Conservation (phyloP, 1,284 basidiomycete species). For the Puccinia horiana region DNA sequence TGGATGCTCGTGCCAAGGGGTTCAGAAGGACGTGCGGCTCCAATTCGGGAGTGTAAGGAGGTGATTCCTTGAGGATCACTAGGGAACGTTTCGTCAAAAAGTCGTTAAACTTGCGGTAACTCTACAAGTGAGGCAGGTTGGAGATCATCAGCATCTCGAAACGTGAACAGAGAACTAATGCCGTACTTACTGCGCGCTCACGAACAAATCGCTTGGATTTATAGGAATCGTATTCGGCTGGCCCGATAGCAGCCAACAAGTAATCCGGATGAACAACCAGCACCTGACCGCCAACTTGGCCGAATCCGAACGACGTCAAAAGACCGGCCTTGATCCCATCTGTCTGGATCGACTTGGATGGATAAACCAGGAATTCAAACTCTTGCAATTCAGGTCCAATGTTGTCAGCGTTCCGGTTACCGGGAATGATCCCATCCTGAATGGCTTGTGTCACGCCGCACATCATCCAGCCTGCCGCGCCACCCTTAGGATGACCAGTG, state of each 20-base stretch:
- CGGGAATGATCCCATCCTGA: constrained; percentile 84
- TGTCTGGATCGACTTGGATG: constrained; percentile 89
- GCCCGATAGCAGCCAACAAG: constrained; percentile 78
- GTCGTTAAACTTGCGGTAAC: constrained; percentile 77
- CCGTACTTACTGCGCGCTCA: constrained; percentile 76
- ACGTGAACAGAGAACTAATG: constrained; percentile 64
- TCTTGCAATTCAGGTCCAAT: constrained; percentile 88
- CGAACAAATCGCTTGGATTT: constrained; percentile 70
- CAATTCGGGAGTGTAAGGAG: constrained; percentile 84
- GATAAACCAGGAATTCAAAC: constrained; percentile 91
- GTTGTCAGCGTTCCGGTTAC: constrained; percentile 88
- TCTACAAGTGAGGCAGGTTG: constrained; percentile 32
- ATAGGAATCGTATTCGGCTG: constrained; percentile 74
- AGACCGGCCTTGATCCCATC: constrained; percentile 86
- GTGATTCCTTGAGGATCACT: constrained; percentile 91
- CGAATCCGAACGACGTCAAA: constrained; percentile 77
- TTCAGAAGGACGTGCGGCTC: constrained; percentile 88
- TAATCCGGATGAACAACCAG: constrained; percentile 88
- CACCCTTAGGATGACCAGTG: constrained; percentile 86
- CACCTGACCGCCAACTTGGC: constrained; percentile 93
- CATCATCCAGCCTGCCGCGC: constrained; percentile 96
- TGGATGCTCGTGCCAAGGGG: constrained; percentile 82
- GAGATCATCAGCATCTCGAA: neutral
- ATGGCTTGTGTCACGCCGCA: constrained; percentile 87
- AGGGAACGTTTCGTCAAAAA: constrained; percentile 59